Conservation (phyloP, 805 yeast species). For the Deakozyma indianensis region DNA sequence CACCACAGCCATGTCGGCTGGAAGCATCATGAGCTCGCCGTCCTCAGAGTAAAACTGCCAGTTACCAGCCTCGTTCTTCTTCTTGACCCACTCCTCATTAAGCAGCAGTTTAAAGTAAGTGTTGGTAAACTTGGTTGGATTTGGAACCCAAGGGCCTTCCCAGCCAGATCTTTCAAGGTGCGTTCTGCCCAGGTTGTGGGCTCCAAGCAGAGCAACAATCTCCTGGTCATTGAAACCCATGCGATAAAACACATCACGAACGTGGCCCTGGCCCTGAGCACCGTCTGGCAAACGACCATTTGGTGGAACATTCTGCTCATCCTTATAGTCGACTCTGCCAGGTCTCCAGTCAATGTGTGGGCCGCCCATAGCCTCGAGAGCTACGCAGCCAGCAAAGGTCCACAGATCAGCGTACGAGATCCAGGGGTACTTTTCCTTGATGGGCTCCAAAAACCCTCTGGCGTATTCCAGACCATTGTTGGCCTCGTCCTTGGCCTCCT, state of each 20-base stretch:
- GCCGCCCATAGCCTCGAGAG: slow-evolving; percentile 50
- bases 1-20: slow-evolving; percentile 61
- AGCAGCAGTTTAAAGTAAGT: slow-evolving; percentile 48
- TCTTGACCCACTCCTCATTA: slow-evolving; percentile 38
- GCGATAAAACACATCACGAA: slow-evolving; percentile 38
- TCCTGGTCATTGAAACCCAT: slow-evolving; percentile 51
- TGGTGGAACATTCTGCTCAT: slow-evolving; percentile 41
- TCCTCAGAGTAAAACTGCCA: slow-evolving; percentile 32
- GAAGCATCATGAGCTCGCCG: slow-evolving; percentile 70
- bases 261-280: slow-evolving; percentile 36
- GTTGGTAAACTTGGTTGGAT: slow-evolving; percentile 61
- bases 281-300: slow-evolving; percentile 54
- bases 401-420: slow-evolving; percentile 54
- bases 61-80: slow-evolving; percentile 25
- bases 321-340: slow-evolving; percentile 45
- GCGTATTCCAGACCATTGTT: slow-evolving; percentile 39
- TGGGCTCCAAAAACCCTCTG: slow-evolving; percentile 39
- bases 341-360: slow-evolving; percentile 70
- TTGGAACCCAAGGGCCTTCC: slow-evolving; percentile 85
- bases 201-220: slow-evolving; percentile 48
- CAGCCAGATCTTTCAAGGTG: slow-evolving; percentile 56
- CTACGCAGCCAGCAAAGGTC: slow-evolving; percentile 57
- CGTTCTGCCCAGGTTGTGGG: slow-evolving; percentile 50
- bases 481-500: slow-evolving; percentile 31
- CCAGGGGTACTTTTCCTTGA: slow-evolving; percentile 43